These are phyloP conservation scores for Bruguiera gymnorhiza DNA, from an alignment of 345 rosid genomes.

Conservation along the genomic window DNA sequence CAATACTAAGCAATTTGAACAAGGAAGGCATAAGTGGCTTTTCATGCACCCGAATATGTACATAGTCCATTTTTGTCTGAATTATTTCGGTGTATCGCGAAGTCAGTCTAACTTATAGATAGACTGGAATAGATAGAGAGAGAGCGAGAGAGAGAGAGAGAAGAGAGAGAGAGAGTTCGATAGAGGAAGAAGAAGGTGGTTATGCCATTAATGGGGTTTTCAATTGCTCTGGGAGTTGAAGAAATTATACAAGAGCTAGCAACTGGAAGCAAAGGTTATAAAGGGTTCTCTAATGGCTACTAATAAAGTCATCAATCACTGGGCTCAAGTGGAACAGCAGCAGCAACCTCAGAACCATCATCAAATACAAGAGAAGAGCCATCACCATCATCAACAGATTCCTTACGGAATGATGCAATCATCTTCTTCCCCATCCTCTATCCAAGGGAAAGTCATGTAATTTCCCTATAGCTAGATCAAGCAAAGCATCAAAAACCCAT, in stretches of 20 bases:
- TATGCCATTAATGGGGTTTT: slow-evolving; percentile 43
- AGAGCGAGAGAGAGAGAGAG: neutral
- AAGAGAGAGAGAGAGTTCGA: slow-evolving; percentile 3
- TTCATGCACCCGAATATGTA: slow-evolving; percentile 26
- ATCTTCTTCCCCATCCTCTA: slow-evolving; percentile 41
- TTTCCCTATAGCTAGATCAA: neutral
- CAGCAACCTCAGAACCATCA: slow-evolving; percentile 36
- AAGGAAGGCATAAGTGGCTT: slow-evolving; percentile 26
- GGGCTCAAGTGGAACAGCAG: slow-evolving; percentile 31
- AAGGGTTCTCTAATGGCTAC: slow-evolving; percentile 42
- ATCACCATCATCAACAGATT: slow-evolving; percentile 24
- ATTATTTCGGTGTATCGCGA: slow-evolving; percentile 8
- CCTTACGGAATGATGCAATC: slow-evolving; percentile 54
- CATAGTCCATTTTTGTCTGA: neutral
- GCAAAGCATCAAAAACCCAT: slow-evolving; percentile 1
- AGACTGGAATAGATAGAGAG: neutral
- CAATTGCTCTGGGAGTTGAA: slow-evolving; percentile 17
- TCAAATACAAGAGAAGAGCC: slow-evolving; percentile 19
- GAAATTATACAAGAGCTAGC: slow-evolving; percentile 1
- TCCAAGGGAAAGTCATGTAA: slow-evolving; percentile 63
- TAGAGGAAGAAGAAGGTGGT: slow-evolving; percentile 31
- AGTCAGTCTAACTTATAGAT: slow-evolving; percentile 23
- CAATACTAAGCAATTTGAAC: slow-evolving; percentile 12
- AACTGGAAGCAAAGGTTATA: slow-evolving; percentile 9
- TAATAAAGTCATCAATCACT: slow-evolving; percentile 32